Base-by-base conservation (phyloP, 371 early-diverging fungal genomes). In the Mucor indicus region DNA sequence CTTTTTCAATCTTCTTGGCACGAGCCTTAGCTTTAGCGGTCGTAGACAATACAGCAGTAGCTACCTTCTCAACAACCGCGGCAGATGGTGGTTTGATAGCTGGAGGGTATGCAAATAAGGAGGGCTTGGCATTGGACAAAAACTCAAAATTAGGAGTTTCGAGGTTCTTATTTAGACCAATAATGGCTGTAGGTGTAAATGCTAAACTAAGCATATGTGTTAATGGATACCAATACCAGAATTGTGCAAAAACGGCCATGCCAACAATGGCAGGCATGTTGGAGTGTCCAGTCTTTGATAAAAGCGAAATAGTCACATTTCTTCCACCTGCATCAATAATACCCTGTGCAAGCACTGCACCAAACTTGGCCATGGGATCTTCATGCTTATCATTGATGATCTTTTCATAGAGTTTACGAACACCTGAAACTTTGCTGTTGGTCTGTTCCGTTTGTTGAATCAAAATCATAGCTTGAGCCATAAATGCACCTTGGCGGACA, bases 171-270 rank as follows among this genome's bases (percentile, higher is more conserved):
- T 94, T 92, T 38, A 98, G 78, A 21, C 92, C 98, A 72, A 98
- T 96, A 32, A 98, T 64, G 36, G 91, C 91, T 2, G 98, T 98
- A 8, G 98, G 97, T 15, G 87, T 87, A 60, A 98, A 95, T 7
- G 98, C 81, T 68, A 98, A 79, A 53, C 89, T 81, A 43, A 98
- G 65, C 71, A 98, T 95, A 66, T 95, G 96, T 33, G 92, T 89
- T 59, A 98, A 72, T 29, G 99, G 99, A 80, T 94, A 98, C 99
- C 99, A 99, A 83, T 95, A 96, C 99, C 99, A 99, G 74, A 93
- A 97, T 72, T 99, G 98, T 17, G 94, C 90, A 64, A 99, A 99
- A 29, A 99, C 75, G 7, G 94, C 90, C 80, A 92, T 92, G 32
- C 98, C 99, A 11, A 92, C 94, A 61, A 98, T 88, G 19, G 97